phyloP scores from a whole-genome alignment of 106 monocot genomes.

The Apostasia shenzhenica region DNA sequence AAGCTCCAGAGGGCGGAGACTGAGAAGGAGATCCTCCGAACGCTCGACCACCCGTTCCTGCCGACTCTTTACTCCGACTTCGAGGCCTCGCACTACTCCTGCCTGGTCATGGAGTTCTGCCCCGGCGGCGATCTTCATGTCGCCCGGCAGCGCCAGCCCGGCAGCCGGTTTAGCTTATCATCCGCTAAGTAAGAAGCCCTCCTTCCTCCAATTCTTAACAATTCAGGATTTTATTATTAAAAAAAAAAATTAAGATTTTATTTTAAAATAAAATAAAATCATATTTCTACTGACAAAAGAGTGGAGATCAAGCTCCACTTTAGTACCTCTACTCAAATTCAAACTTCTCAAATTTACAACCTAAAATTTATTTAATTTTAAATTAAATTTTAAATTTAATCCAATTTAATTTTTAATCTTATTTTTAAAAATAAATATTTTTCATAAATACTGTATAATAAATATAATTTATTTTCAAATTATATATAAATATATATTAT shows the following conservation, averaged over 20 bases:
- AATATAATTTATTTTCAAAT: too few relatives aligned
- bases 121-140: conserved; percentile 63
- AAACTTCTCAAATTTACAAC: too few relatives aligned
- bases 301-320: too few relatives aligned
- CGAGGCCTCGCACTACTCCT: conserved; percentile 53
- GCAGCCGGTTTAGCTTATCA: conserved; percentile 34
- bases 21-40: conserved; percentile 60
- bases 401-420: too few relatives aligned
- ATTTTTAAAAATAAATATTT: too few relatives aligned
- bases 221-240: not conserved
- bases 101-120: conserved; percentile 71
- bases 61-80: conserved; percentile 67
- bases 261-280: not conserved
- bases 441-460: too few relatives aligned
- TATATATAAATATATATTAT: too few relatives aligned
- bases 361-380: too few relatives aligned
- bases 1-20: conserved; percentile 64
- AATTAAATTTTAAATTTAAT: too few relatives aligned
- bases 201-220: not conserved
- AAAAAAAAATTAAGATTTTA: not conserved
- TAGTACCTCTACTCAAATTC: too few relatives aligned
- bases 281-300: not conserved
- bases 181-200: conserved; percentile 30
- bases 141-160: conserved; percentile 43
- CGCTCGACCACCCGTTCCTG: conserved; percentile 62